Conservation (phyloP, 2,329 filamentous ascomycete genomes). For the Onygena corvina region DNA sequence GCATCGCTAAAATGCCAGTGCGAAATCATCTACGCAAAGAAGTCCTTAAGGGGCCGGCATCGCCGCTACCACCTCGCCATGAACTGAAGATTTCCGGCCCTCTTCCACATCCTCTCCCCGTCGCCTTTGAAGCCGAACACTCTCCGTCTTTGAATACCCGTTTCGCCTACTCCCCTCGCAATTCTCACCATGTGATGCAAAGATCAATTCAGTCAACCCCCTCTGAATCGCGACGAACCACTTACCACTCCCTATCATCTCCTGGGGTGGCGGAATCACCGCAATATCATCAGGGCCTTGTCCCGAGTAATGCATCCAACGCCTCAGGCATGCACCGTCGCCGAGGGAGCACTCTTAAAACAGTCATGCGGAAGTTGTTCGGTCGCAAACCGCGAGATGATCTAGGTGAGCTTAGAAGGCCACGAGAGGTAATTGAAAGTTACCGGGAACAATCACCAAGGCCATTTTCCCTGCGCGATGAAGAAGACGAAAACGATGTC, state of each 20-base stretch:
- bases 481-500: background rate
- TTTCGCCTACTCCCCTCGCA: slow-evolving; percentile 6
- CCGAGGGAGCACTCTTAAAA: slow-evolving; percentile 32
- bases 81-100: slow-evolving; percentile 25
- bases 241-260: slow-evolving; percentile 13
- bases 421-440: background rate
- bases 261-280: slow-evolving; percentile 13
- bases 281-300: slow-evolving; percentile 18
- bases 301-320: slow-evolving; percentile 19
- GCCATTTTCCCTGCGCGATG: background rate
- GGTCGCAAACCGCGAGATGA: slow-evolving; percentile 28
- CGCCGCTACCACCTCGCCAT: slow-evolving; percentile 18
- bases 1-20: slow-evolving; percentile 8
- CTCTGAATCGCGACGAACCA: slow-evolving; percentile 12
- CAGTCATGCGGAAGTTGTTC: slow-evolving; percentile 36
- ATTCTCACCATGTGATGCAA: slow-evolving; percentile 10
- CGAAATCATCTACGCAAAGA: slow-evolving; percentile 6
- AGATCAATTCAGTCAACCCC: slow-evolving; percentile 15
- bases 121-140: slow-evolving; percentile 13
- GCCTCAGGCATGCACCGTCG: slow-evolving; percentile 26
- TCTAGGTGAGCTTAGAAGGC: background rate
- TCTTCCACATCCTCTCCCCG: slow-evolving; percentile 17
- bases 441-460: background rate
- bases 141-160: slow-evolving; percentile 7
- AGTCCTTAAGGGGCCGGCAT: background rate